These are phyloP conservation scores for Acanthamoeba culbertsoni DNA, from an alignment of 208 protist species.

Conservation along the genomic window DNA sequence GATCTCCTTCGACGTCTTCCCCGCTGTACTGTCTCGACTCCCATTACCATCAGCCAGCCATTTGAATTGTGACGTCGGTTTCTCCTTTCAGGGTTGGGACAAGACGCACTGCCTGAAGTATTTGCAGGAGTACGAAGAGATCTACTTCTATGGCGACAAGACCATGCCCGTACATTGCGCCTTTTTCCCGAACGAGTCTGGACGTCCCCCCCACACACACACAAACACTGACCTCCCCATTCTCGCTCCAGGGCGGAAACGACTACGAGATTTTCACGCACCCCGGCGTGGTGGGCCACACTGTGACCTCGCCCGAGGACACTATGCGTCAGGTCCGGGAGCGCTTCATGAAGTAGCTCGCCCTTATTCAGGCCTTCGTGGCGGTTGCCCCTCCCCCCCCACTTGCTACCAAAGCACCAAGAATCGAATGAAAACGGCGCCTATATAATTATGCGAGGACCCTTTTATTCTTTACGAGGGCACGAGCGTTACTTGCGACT, in stretches of 20 bases:
- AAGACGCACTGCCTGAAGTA: slow-evolving; percentile 99
- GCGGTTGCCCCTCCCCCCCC: too few relatives aligned
- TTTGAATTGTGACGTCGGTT: neutral
- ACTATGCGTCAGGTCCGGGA: slow-evolving; percentile 91
- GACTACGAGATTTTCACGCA: slow-evolving; percentile 99
- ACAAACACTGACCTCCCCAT: slow-evolving; percentile 33
- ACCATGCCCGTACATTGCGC: slow-evolving; percentile 81
- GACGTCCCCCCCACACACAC: neutral
- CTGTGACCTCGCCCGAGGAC: slow-evolving; percentile 93
- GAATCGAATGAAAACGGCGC: too few relatives aligned
- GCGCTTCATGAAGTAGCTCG: slow-evolving; percentile 62
- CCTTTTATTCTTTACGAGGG: too few relatives aligned
- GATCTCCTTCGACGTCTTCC: slow-evolving; percentile 99
- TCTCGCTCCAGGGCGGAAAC: slow-evolving; percentile 93
- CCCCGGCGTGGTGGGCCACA: slow-evolving; percentile 90
- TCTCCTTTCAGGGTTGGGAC: slow-evolving; percentile 93
- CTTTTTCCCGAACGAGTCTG: neutral
- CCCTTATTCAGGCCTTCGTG: too few relatives aligned
- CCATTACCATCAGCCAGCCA: neutral
- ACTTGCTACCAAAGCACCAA: too few relatives aligned
- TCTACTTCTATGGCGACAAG: slow-evolving; percentile 99
- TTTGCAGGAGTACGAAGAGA: slow-evolving; percentile 93
- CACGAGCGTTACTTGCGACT: neutral
- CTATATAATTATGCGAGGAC: too few relatives aligned
- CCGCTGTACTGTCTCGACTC: slow-evolving; percentile 74